Evolutionary conservation across 257 asterid genomes (phyloP).

Genomic region (Nicotiana undulata): DNA sequence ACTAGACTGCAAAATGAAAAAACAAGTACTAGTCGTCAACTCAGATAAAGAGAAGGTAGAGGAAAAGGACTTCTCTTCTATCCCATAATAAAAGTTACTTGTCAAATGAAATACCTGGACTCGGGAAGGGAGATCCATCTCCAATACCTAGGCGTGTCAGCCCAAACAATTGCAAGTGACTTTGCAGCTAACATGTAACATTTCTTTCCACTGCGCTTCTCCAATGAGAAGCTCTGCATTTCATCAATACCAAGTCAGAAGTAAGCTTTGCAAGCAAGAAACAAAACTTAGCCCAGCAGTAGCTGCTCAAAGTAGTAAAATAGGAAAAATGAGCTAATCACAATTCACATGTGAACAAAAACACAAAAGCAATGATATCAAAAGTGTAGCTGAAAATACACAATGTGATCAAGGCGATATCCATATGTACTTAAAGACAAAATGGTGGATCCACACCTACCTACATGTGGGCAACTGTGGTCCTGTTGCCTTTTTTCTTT

Average conservation of each 20-base stretch:
- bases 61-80: not conserved
- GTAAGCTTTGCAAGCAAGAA: not conserved
- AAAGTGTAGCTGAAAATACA: not conserved
- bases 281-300: not conserved
- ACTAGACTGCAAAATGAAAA: not conserved
- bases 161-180: conserved; percentile 50
- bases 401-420: not conserved
- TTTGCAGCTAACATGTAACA: conserved; percentile 67
- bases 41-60: not conserved
- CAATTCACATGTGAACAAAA: not conserved
- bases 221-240: conserved; percentile 63
- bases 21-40: not conserved
- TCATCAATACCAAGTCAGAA: conserved; percentile 16
- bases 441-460: not conserved
- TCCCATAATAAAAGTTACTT: not conserved
- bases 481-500: not conserved
- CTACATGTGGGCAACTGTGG: not conserved
- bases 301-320: not conserved
- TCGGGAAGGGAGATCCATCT: conserved; percentile 35
- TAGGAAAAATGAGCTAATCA: not conserved
- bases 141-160: conserved; percentile 58
- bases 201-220: conserved; percentile 63
- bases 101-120: conserved; percentile 45
- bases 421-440: not conserved
- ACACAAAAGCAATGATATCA: not conserved